These are phyloP conservation scores for Penicillium paradoxum DNA, from an alignment of 495 filamentous ascomycete species.

Conservation along the genomic window DNA sequence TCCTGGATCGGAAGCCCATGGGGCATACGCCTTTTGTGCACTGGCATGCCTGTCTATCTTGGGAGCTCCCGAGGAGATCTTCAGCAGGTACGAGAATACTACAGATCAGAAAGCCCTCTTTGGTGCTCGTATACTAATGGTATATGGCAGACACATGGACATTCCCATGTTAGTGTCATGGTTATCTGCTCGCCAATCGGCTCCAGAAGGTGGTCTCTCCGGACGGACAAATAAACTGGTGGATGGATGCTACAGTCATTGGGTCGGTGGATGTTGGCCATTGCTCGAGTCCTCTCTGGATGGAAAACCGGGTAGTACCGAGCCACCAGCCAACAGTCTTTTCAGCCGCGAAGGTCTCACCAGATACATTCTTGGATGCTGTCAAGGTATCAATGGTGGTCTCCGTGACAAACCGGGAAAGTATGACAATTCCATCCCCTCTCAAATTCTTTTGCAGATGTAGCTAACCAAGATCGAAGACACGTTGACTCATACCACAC, in stretches of 20 bases:
- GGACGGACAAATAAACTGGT: conserved; percentile 98
- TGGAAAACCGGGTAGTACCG: conserved; percentile 35
- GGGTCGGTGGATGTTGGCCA: conserved; percentile 93
- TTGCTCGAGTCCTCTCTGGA: conserved; percentile 75
- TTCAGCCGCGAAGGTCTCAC: conserved; percentile 82
- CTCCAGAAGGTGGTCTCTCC: conserved; percentile 84
- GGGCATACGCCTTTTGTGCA: conserved; percentile 94
- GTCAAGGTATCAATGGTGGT: conserved; percentile 73
- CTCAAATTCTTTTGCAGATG: background rate
- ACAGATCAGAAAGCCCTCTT: background rate
- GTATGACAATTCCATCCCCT: conserved; percentile 47
- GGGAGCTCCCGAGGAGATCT: conserved; percentile 65
- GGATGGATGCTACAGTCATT: conserved; percentile 96
- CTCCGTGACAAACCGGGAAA: conserved; percentile 91
- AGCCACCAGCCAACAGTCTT: conserved; percentile 40
- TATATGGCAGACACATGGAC: conserved; percentile 63
- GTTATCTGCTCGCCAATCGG: conserved; percentile 84
- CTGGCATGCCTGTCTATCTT: conserved; percentile 81
- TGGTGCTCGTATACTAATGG: conserved; percentile 12
- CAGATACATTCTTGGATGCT: conserved; percentile 84
- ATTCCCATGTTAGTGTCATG: conserved; percentile 72
- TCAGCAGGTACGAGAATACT: conserved; percentile 51
- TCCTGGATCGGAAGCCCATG: conserved; percentile 85
- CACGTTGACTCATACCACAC: conserved; percentile 84
- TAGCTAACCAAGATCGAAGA: conserved; percentile 40